A percentile compares a stretch with the other conserved stretches of the same genome.
Evolutionary conservation across 2,329 filamentous ascomycete species (phyloP).

Genomic region (Alternaria arbusti): DNA sequence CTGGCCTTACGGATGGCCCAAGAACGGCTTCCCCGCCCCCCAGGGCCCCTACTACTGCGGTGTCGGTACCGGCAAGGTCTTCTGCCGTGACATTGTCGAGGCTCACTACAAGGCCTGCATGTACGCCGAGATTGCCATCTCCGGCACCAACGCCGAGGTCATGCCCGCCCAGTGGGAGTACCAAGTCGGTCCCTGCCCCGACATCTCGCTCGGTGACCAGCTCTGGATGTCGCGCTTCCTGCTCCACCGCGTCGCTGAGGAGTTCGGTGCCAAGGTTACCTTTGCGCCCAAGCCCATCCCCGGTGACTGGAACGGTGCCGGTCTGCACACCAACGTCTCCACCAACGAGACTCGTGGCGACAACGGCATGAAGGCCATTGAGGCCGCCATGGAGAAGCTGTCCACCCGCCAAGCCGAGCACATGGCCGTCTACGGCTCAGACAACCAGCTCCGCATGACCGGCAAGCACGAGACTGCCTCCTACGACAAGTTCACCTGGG

Average conservation of each 20-base stretch:
- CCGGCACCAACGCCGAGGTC: conserved; percentile 98
- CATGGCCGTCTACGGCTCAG: conserved; percentile 93
- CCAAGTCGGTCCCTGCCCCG: conserved; percentile 89
- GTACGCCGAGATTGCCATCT: conserved; percentile 90
- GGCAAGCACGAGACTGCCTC: conserved; percentile 92
- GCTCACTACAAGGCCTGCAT: conserved; percentile 90
- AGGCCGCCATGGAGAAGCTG: conserved; percentile 70
- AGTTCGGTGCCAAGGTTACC: conserved; percentile 95
- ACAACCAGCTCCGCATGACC: conserved; percentile 92
- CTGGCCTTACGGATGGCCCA: conserved; percentile 91
- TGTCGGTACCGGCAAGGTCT: conserved; percentile 96
- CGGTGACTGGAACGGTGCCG: conserved; percentile 96
- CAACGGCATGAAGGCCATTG: conserved; percentile 95
- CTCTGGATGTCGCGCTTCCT: conserved; percentile 94
- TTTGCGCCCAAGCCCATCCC: conserved; percentile 95
- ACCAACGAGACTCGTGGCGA: conserved; percentile 86
- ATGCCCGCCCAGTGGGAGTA: conserved; percentile 99
- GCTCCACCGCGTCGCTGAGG: conserved; percentile 89
- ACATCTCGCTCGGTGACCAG: conserved; percentile 91
- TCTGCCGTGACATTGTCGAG: conserved; percentile 97
- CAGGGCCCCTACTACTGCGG: conserved; percentile 98
- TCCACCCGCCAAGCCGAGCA: conserved; percentile 58
- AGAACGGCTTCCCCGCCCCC: conserved; percentile 86
- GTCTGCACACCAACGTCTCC: conserved; percentile 93
- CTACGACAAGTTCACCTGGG: conserved; percentile 93